Evolutionary conservation across 1,284 basidiomycete species (phyloP).

Genomic region (Volvariella surrecta): DNA sequence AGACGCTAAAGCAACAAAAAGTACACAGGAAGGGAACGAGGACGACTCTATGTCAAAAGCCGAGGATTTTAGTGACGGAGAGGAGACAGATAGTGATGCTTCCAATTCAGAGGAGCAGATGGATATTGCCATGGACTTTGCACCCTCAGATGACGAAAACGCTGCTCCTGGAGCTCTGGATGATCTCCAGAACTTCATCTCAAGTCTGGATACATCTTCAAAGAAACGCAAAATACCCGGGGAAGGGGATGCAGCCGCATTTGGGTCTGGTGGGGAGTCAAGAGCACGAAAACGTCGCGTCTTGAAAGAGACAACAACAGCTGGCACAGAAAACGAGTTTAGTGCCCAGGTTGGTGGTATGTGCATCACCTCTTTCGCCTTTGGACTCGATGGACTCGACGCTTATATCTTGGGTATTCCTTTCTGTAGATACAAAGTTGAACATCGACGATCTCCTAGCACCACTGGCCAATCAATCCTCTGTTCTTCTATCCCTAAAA

Average conservation of each 20-base stretch:
- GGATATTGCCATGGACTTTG: constrained; percentile 31
- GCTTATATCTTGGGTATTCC: constrained; percentile 1
- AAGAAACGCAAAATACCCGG: constrained; percentile 66
- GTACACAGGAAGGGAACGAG: neutral
- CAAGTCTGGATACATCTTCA: constrained; percentile 51
- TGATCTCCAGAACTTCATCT: constrained; percentile 65
- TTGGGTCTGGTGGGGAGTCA: constrained; percentile 15
- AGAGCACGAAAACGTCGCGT: constrained; percentile 49
- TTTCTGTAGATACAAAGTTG: constrained; percentile 41
- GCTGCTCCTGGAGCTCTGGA: constrained; percentile 49
- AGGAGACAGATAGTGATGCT: constrained; percentile 37
- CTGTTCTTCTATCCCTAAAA: constrained; percentile 57
- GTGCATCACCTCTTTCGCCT: constrained; percentile 8
- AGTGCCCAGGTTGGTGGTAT: constrained; percentile 42
- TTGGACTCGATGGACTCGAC: neutral
- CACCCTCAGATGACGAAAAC: constrained; percentile 48
- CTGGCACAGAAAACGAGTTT: constrained; percentile 71
- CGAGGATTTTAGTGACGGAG: constrained; percentile 39
- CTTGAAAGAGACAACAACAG: constrained; percentile 66
- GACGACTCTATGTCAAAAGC: constrained; percentile 19
- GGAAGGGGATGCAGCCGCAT: constrained; percentile 17
- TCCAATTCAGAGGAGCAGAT: constrained; percentile 25
- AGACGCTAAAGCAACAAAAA: neutral
- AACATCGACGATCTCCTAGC: constrained; percentile 70
- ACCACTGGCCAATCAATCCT: constrained; percentile 50